Evolutionary conservation across 2,329 filamentous ascomycete species (phyloP).

Genomic region (Zymoseptoria crescenta): DNA sequence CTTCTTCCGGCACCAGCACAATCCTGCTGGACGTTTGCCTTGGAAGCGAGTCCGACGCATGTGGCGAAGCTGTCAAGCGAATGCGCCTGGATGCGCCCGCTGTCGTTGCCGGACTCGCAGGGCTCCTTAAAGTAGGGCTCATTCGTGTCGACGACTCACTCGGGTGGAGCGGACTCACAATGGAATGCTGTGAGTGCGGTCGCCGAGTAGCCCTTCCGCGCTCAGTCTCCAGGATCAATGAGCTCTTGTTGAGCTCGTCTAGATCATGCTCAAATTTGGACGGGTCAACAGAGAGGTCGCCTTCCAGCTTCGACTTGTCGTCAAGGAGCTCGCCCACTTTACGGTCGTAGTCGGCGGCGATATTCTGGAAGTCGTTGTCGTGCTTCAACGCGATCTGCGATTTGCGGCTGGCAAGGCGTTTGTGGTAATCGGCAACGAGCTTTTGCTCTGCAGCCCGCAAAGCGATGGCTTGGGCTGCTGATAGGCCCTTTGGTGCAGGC

Average conservation of each 20-base stretch:
- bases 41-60: slow-evolving; percentile 20
- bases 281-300: slow-evolving; percentile 27
- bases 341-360: slow-evolving; percentile 30
- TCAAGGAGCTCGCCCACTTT: slow-evolving; percentile 25
- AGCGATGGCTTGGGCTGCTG: slow-evolving; percentile 15
- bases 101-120: background rate
- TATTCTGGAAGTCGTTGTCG: slow-evolving; percentile 26
- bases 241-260: slow-evolving; percentile 20
- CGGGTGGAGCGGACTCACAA: background rate
- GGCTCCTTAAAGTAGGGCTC: background rate
- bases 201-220: slow-evolving; percentile 10
- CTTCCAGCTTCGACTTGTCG: slow-evolving; percentile 24
- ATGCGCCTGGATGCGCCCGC: background rate
- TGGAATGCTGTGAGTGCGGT: background rate
- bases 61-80: slow-evolving; percentile 18
- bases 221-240: slow-evolving; percentile 21
- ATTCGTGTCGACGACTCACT: background rate
- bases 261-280: slow-evolving; percentile 27
- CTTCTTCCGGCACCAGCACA: background rate
- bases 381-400: slow-evolving; percentile 31
- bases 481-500: background rate
- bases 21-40: slow-evolving; percentile 14
- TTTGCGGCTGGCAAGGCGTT: slow-evolving; percentile 27
- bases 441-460: slow-evolving; percentile 26
- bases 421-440: slow-evolving; percentile 28